Conservation (phyloP, 805 yeast genomes). For the Torulaspora franciscae region DNA sequence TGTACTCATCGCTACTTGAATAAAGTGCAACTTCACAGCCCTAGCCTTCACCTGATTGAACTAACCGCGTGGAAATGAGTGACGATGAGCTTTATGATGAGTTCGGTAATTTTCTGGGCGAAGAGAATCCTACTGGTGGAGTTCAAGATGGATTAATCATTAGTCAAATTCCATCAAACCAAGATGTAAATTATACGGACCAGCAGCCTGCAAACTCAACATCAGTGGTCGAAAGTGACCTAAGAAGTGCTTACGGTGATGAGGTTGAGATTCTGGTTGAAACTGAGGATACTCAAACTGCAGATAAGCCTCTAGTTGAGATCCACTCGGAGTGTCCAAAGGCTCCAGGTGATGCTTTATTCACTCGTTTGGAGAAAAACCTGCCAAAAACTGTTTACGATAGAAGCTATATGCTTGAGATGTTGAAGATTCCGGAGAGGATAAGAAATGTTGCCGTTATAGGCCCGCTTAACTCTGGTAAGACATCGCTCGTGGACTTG, state of each 20-base stretch:
- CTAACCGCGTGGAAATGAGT: constrained; percentile 18
- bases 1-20: not conserved
- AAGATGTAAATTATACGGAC: not conserved
- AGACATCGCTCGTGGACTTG: constrained; percentile 70
- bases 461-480: constrained; percentile 85
- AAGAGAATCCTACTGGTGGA: constrained; percentile 5
- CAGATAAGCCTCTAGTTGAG: constrained; percentile 60
- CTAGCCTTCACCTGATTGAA: not conserved
- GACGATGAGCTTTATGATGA: constrained; percentile 76
- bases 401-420: constrained; percentile 53
- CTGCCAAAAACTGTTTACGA: constrained; percentile 61
- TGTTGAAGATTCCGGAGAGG: constrained; percentile 53
- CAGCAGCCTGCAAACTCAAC: not conserved
- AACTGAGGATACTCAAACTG: constrained; percentile 48
- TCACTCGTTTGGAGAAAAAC: constrained; percentile 16
- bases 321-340: constrained; percentile 43
- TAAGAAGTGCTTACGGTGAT: constrained; percentile 40
- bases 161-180: not conserved
- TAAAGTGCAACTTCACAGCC: not conserved
- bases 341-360: constrained; percentile 16
- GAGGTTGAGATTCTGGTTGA: constrained; percentile 63
- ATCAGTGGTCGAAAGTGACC: not conserved
- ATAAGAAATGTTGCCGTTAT: constrained; percentile 69
- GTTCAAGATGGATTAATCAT: not conserved
- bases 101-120: constrained; percentile 34